A percentile compares a stretch with the other conserved stretches of the same genome.
Conservation (phyloP, 495 filamentous ascomycete species). For the Aeminium ludgeri region DNA sequence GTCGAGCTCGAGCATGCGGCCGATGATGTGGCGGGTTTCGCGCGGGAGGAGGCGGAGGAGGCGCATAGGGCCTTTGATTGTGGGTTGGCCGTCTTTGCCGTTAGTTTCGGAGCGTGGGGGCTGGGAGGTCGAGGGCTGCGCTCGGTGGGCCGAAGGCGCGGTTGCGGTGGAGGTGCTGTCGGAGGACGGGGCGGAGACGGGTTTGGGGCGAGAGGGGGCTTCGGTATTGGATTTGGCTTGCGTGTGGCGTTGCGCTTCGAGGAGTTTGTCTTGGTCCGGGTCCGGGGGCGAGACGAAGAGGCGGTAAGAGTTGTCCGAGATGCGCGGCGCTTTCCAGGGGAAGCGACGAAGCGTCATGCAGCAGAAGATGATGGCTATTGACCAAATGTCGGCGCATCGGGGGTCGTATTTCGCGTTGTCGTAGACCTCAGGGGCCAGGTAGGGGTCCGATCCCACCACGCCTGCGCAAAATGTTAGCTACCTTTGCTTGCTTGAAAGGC, state of each 20-base stretch:
- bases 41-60: constrained; percentile 80
- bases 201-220: constrained; percentile 17
- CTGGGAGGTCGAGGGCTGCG: too few species aligned
- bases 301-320: constrained; percentile 86
- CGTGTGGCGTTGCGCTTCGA: constrained; percentile 6
- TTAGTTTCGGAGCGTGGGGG: neutral
- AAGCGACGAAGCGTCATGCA: constrained; percentile 95
- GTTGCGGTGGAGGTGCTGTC: constrained; percentile 8
- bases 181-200: constrained; percentile 1
- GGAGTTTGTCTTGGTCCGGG: constrained; percentile 14
- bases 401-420: constrained; percentile 90
- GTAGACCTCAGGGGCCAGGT: constrained; percentile 93
- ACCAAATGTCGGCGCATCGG: constrained; percentile 91
- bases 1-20: constrained; percentile 80
- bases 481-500: too few species aligned
- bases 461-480: constrained; percentile 33
- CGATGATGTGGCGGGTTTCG: constrained; percentile 77
- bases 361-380: constrained; percentile 93
- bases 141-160: too few species aligned
- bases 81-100: constrained; percentile 15
- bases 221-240: constrained; percentile 15
- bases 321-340: constrained; percentile 88
- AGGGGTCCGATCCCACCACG: constrained; percentile 94
- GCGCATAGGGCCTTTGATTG: constrained; percentile 85
- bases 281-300: constrained; percentile 72